Evolutionary conservation across 2,329 filamentous ascomycete species (phyloP).

Genomic region (Aspergillus fumigatiaffinis): DNA sequence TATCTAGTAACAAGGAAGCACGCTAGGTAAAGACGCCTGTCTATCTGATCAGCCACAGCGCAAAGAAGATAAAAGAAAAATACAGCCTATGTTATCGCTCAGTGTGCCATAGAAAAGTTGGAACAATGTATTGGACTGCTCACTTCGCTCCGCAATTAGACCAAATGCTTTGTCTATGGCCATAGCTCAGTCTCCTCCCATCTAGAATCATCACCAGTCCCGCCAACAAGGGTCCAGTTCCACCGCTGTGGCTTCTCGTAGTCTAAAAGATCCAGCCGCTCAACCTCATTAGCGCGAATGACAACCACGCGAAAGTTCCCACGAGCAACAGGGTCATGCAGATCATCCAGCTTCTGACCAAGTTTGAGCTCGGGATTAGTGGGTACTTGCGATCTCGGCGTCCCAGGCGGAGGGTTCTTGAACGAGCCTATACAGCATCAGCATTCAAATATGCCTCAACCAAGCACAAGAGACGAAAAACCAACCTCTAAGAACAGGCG

Average conservation of each 20-base stretch:
- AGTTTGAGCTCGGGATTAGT: constrained; percentile 44
- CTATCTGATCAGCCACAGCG: background rate
- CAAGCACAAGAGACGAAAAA: constrained; percentile 7
- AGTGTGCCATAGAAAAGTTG: background rate
- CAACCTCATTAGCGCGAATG: constrained; percentile 76
- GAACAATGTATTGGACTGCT: background rate
- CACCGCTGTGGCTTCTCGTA: constrained; percentile 61
- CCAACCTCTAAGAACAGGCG: constrained; percentile 70
- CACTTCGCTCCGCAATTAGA: background rate
- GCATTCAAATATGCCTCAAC: background rate
- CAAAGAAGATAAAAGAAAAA: background rate
- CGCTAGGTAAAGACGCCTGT: background rate
- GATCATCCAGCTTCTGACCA: constrained; percentile 63
- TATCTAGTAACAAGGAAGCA: background rate
- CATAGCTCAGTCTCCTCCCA: constrained; percentile 71
- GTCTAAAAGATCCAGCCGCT: constrained; percentile 68
- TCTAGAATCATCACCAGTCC: constrained; percentile 37
- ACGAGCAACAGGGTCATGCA: constrained; percentile 67
- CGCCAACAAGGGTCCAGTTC: constrained; percentile 59
- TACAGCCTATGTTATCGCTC: background rate
- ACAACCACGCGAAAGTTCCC: constrained; percentile 81
- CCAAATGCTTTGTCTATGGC: constrained; percentile 41
- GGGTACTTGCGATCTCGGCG: constrained; percentile 52
- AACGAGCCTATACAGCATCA: constrained; percentile 53
- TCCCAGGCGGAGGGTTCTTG: constrained; percentile 67